Conservation (phyloP, 148 eudicot species). For the Dianthus caryophyllus region DNA sequence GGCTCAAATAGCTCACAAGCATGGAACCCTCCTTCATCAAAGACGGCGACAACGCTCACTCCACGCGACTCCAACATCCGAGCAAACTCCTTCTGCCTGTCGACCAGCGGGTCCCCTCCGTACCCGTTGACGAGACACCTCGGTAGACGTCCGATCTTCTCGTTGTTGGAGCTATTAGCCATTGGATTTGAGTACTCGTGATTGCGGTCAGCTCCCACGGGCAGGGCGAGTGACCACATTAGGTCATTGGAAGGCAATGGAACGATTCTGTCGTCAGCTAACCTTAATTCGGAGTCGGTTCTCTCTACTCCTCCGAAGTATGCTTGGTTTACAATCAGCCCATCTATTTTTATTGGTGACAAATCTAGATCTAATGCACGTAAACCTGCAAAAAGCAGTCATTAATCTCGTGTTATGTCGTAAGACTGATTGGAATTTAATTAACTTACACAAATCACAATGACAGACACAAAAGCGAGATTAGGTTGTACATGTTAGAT, state of each 20-base stretch:
- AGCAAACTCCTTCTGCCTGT: slow-evolving; percentile 59
- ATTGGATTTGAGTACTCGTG: slow-evolving; percentile 59
- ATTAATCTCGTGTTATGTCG: neutral
- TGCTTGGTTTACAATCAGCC: slow-evolving; percentile 77
- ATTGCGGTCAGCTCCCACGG: slow-evolving; percentile 49
- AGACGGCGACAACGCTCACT: slow-evolving; percentile 40
- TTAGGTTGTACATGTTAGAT: no score
- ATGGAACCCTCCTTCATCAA: slow-evolving; percentile 60
- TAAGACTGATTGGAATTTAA: no score
- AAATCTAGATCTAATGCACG: slow-evolving; percentile 51
- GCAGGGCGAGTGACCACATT: slow-evolving; percentile 72
- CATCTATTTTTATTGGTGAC: slow-evolving; percentile 57
- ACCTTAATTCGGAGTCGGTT: slow-evolving; percentile 44
- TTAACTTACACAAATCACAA: no score
- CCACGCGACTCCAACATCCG: slow-evolving; percentile 57
- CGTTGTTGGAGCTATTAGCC: slow-evolving; percentile 13
- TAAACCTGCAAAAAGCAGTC: slow-evolving; percentile 25
- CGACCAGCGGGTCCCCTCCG: slow-evolving; percentile 68
- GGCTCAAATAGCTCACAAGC: slow-evolving; percentile 62
- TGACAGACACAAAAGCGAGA: no score
- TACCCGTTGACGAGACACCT: slow-evolving; percentile 54
- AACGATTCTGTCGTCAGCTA: slow-evolving; percentile 33
- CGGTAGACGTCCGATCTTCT: slow-evolving; percentile 63
- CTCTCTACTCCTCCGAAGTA: slow-evolving; percentile 58
- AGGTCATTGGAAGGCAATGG: slow-evolving; percentile 45